phyloP scores from a whole-genome alignment of 352 stramenopile genomes.

The Globisporangium barbulae region DNA sequence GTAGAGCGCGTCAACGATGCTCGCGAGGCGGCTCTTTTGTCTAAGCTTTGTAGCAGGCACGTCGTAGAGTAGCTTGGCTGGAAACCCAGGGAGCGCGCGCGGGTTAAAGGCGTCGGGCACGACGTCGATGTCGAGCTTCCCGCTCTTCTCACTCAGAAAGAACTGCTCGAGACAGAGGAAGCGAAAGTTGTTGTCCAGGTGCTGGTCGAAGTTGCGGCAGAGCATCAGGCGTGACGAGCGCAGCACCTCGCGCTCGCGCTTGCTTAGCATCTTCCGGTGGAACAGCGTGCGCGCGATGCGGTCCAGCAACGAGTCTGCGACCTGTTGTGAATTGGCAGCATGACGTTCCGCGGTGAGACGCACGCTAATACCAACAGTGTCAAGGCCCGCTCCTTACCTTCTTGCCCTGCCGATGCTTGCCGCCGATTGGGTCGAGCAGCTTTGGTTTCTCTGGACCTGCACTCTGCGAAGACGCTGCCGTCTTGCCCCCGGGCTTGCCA shows the following conservation, averaged over 20 bases:
- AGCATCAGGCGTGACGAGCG: conserved; percentile 55
- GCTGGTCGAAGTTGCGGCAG: conserved; percentile 45
- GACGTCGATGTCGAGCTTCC: conserved; percentile 36
- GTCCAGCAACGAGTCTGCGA: conserved; percentile 54
- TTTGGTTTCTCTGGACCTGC: conserved; percentile 18
- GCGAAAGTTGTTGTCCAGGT: conserved; percentile 56
- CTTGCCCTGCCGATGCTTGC: conserved; percentile 30
- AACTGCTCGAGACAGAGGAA: conserved; percentile 57
- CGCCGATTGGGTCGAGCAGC: conserved; percentile 44
- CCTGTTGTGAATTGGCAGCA: conserved; percentile 21
- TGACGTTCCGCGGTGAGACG: neutral
- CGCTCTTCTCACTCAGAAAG: conserved; percentile 38
- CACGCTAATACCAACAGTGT: neutral
- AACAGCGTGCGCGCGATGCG: conserved; percentile 42
- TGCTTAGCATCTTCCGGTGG: conserved; percentile 44
- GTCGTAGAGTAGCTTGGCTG: conserved; percentile 16
- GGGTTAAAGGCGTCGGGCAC: conserved; percentile 39
- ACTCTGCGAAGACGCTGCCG: neutral
- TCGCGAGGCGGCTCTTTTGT: conserved; percentile 1
- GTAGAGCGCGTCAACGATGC: conserved; percentile 6
- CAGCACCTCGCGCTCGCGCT: conserved; percentile 41
- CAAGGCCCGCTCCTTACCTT: conserved; percentile 25
- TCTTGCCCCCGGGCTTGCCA: conserved; percentile 24
- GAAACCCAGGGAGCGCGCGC: conserved; percentile 46
- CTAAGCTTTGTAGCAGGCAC: neutral